Base-by-base conservation (phyloP, 352 stramenopile species). In the Phytophthora megakarya region DNA sequence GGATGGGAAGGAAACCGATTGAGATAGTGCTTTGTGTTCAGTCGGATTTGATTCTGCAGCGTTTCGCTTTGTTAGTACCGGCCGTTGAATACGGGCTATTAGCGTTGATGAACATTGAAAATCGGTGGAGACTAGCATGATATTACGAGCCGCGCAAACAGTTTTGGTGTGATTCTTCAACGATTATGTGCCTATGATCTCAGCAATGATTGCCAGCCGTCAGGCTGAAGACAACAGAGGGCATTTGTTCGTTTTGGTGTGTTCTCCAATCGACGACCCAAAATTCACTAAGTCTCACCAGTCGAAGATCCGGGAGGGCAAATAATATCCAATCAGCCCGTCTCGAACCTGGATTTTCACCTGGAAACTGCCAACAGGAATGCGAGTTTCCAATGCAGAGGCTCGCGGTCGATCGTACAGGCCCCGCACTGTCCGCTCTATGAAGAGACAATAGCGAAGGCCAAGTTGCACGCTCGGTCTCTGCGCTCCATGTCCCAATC, bases 301-400 rank as follows among this genome's bases (percentile, higher is more conserved):
- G 52, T 73, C 65, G 65, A 73, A 73, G 16, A 73, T 73, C 65
- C 64, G 32, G 49, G 15, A 25, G 33, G 16, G n/a, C 38, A 61
- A 61, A 60, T 58, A 73, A 59, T 69, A 73, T 73, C 65, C 65
- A 72, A 72, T 72, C 65, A 55, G 40, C 28, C 22, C 39, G 2
- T 1, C 11, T 38, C 21, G 11, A 43, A 13, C 48, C 47, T 69
- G 65, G 59, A 69, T 73, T 73, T 73, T 73, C 38, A 6, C 23
- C 56, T 57, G 61, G 52, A 69, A 69, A 64, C 53, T 52, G 60
- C 38, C 59, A 59, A 52, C 26, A 23, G 26, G 46, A 53, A 40
- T 57, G 35, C 26, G 40, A 44, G 22, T 33, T 35, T 26, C 21
- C 43, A 26, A 32, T 40, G 26, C 25, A 52, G 47, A 33, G 22